Evolutionary conservation across 257 asterid genomes (phyloP).

Genomic region (Rhazya stricta): DNA sequence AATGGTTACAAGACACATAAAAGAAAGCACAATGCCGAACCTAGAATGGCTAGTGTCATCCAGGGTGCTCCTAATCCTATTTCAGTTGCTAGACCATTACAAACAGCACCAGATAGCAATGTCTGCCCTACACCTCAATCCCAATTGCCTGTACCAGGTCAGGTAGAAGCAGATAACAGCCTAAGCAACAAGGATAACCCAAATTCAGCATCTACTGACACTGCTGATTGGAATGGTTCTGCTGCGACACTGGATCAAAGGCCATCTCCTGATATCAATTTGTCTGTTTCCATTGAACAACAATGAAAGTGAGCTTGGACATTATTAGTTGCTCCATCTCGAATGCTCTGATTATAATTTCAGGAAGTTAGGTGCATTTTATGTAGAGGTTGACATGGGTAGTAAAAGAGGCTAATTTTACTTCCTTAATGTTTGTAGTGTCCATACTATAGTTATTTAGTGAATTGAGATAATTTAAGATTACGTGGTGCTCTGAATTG

Average conservation of each 20-base stretch:
- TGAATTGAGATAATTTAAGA: background rate
- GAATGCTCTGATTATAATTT: slow-evolving; percentile 16
- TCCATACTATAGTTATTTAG: background rate
- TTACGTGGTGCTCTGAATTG: background rate
- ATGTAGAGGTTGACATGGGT: slow-evolving; percentile 25
- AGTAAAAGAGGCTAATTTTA: slow-evolving; percentile 18
- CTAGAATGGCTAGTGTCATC: slow-evolving; percentile 28
- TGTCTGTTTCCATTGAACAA: slow-evolving; percentile 53
- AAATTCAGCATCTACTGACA: slow-evolving; percentile 52
- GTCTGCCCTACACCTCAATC: slow-evolving; percentile 28
- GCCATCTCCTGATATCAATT: slow-evolving; percentile 70
- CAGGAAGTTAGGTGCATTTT: slow-evolving; percentile 13
- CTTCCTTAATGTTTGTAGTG: slow-evolving; percentile 9
- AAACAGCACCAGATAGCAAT: slow-evolving; percentile 43
- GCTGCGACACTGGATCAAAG: slow-evolving; percentile 46
- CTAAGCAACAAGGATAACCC: slow-evolving; percentile 38
- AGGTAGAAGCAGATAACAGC: slow-evolving; percentile 43
- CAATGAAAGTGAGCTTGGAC: slow-evolving; percentile 20
- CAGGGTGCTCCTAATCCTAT: slow-evolving; percentile 42
- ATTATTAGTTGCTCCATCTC: background rate
- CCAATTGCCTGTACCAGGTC: slow-evolving; percentile 45
- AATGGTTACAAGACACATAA: slow-evolving; percentile 40
- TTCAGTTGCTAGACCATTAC: slow-evolving; percentile 57
- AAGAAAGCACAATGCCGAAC: slow-evolving; percentile 36
- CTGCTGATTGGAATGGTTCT: slow-evolving; percentile 51